Evolutionary conservation across 441 rosid species (phyloP).

Genomic region (Populus trichocarpa): DNA sequence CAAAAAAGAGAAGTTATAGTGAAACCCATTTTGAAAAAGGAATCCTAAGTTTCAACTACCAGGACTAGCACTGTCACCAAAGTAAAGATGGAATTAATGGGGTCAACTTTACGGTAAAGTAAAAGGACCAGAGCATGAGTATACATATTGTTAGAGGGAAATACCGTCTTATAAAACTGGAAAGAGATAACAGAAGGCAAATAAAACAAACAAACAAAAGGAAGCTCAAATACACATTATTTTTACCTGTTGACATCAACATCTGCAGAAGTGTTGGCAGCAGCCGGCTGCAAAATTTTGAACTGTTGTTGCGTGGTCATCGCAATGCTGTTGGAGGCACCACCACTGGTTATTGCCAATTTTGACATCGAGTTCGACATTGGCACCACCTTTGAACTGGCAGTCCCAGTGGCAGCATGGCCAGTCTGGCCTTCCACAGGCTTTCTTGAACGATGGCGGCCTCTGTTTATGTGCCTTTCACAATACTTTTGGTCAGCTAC

Average conservation of each 20-base stretch:
- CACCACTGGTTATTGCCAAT: constrained; percentile 26
- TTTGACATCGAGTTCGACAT: constrained; percentile 27
- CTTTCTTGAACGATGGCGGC: constrained; percentile 97
- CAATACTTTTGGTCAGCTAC: constrained; percentile 79
- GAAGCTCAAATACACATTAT: not conserved
- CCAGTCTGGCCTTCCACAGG: constrained; percentile 79
- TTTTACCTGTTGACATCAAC: constrained; percentile 39
- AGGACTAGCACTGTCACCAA: constrained; percentile 21
- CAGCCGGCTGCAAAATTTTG: constrained; percentile 33
- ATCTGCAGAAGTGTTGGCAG: constrained; percentile 24
- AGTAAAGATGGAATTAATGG: constrained; percentile 19
- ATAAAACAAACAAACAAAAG: not conserved
- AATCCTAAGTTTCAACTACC: constrained; percentile 23
- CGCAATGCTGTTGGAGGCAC: constrained; percentile 30
- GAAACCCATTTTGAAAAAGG: constrained; percentile 5
- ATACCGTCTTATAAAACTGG: not conserved
- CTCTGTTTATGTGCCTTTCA: constrained; percentile 78
- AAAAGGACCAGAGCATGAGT: constrained; percentile 1
- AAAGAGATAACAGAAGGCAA: not conserved
- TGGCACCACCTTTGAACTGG: constrained; percentile 36
- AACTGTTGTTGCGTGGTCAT: constrained; percentile 29
- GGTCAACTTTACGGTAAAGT: constrained; percentile 20
- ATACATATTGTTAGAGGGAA: not conserved
- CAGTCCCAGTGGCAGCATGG: constrained; percentile 40
- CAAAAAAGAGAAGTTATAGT: not conserved